Evolutionary conservation across 345 rosid genomes (phyloP).

Genomic region (Eucalyptus erythrocorys): DNA sequence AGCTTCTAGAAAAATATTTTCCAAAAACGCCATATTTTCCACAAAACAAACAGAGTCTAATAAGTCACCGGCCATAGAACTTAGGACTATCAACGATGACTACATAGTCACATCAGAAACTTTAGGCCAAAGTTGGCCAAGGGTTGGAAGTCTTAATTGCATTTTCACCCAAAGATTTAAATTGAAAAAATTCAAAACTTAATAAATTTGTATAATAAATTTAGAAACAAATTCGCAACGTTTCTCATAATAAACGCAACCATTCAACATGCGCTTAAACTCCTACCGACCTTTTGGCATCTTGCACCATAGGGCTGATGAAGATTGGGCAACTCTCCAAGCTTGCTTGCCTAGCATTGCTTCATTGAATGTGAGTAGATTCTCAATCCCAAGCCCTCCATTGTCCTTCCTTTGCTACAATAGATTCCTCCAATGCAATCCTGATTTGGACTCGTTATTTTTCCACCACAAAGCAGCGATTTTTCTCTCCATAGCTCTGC

Average conservation of each 20-base stretch:
- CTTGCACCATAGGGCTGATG: background rate
- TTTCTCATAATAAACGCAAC: background rate
- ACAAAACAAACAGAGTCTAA: rapidly evolving
- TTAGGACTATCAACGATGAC: rapidly evolving
- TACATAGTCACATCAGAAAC: background rate
- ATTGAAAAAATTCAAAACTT: too few species aligned
- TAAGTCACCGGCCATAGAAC: background rate
- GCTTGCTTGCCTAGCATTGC: background rate
- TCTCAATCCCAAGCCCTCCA: background rate
- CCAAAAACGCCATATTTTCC: rapidly evolving
- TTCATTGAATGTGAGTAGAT: background rate
- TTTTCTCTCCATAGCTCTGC: background rate
- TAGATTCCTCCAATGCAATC: background rate
- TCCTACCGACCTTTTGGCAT: background rate
- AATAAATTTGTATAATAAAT: too few species aligned
- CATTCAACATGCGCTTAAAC: background rate
- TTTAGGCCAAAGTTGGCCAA: too few species aligned
- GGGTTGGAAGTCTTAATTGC: background rate
- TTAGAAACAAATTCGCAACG: rapidly evolving
- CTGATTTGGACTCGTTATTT: background rate
- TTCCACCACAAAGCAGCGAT: background rate
- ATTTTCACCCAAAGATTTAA: background rate
- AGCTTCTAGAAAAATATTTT: rapidly evolving
- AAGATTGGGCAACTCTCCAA: background rate
- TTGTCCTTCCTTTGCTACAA: background rate